Percentiles rank a stretch among this genome's conserved stretches.
Conservation (phyloP, 108 stramenopile species). For the Nitzschia sp. region DNA sequence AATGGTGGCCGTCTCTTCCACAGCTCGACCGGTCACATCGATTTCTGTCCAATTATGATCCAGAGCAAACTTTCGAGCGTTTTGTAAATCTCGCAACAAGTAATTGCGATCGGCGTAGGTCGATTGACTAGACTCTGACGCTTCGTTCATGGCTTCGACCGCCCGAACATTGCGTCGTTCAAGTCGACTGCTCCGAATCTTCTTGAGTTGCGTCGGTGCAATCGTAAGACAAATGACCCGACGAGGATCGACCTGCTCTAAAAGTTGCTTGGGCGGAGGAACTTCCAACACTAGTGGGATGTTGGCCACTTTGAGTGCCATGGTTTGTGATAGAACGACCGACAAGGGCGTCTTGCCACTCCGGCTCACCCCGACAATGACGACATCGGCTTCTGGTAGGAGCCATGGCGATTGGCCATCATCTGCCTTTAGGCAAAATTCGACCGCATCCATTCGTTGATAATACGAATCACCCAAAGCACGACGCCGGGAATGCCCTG, state of each 20-base stretch:
- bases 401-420: constrained; percentile 45
- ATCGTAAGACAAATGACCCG: constrained; percentile 49
- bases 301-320: constrained; percentile 53
- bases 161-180: constrained; percentile 20
- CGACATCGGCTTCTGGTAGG: constrained; percentile 45
- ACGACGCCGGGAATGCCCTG: not conserved
- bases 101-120: constrained; percentile 53
- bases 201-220: constrained; percentile 32
- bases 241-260: constrained; percentile 34
- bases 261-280: constrained; percentile 43
- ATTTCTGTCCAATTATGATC: constrained; percentile 44
- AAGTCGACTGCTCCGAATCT: constrained; percentile 42
- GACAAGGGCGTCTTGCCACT: constrained; percentile 51
- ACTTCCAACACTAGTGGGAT: constrained; percentile 54
- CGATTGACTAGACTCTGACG: constrained; percentile 12
- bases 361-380: constrained; percentile 44
- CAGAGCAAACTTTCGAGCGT: constrained; percentile 32
- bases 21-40: constrained; percentile 55
- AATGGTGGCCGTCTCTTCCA: constrained; percentile 50
- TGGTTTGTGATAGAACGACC: constrained; percentile 47
- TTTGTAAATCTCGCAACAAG: constrained; percentile 31
- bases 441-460: constrained; percentile 48
- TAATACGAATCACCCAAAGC: constrained; percentile 40
- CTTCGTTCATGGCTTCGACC: constrained; percentile 10
- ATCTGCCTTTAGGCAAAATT: constrained; percentile 49